A percentile compares a stretch with the other conserved stretches of the same genome.
phyloP scores from a whole-genome alignment of 2,329 filamentous ascomycete genomes.

The Trichoderma sp. region DNA sequence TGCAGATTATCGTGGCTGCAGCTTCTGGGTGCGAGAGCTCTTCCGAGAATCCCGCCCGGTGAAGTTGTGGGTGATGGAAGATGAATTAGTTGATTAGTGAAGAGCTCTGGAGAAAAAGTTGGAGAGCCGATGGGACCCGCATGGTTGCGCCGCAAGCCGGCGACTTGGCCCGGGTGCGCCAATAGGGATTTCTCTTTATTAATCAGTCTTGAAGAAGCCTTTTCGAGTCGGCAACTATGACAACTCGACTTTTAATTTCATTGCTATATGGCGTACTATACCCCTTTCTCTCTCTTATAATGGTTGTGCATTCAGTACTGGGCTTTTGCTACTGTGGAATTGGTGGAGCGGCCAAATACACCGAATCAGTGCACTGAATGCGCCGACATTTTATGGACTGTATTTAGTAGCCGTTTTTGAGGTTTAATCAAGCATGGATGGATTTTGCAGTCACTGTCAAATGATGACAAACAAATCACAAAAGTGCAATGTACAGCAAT shows the following conservation, averaged over 20 bases:
- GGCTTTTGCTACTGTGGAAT: neutral
- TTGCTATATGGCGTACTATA: neutral
- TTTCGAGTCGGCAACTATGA: neutral
- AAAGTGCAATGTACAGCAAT: neutral
- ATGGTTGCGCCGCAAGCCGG: conserved; percentile 21
- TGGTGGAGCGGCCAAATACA: neutral
- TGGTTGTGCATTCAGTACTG: neutral
- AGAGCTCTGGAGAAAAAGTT: conserved; percentile 26
- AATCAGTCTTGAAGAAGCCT: neutral
- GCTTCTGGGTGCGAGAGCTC: neutral
- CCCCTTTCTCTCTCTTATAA: neutral
- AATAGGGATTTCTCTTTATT: conserved; percentile 7
- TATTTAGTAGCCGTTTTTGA: neutral
- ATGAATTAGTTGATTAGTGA: neutral
- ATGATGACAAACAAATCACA: neutral
- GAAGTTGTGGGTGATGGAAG: neutral
- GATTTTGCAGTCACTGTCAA: neutral
- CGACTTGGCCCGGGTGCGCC: neutral
- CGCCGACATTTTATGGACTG: neutral
- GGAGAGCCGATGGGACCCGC: conserved; percentile 28
- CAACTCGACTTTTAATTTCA: neutral
- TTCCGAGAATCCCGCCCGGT: conserved; percentile 10
- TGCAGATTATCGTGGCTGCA: neutral
- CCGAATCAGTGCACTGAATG: neutral
- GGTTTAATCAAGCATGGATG: neutral